Evolutionary conservation across 1,284 basidiomycete genomes (phyloP).

Genomic region (Trametes versicolor): DNA sequence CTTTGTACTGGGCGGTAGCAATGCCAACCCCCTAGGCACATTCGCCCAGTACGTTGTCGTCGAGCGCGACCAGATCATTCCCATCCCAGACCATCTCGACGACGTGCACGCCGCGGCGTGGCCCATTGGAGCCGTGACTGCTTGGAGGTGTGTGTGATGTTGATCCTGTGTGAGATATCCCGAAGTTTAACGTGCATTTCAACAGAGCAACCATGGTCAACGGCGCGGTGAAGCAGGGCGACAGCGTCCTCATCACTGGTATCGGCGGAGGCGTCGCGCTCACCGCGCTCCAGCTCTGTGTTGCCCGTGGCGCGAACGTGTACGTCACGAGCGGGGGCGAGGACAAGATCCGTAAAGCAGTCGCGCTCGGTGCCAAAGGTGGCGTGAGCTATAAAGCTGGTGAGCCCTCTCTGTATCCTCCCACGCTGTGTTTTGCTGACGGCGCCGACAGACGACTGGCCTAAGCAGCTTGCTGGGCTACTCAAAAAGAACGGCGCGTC

Average conservation of each 20-base stretch:
- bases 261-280: conserved; percentile 89
- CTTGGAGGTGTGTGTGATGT: conserved; percentile 70
- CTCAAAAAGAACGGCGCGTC: conserved; percentile 53
- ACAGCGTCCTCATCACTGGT: conserved; percentile 84
- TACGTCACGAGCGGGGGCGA: conserved; percentile 84
- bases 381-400: conserved; percentile 81
- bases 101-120: conserved; percentile 79
- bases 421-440: background rate
- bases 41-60: conserved; percentile 84
- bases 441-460: conserved; percentile 67
- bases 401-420: conserved; percentile 40
- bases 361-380: conserved; percentile 78
- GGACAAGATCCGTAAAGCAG: conserved; percentile 77
- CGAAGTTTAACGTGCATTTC: background rate
- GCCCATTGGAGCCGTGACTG: conserved; percentile 83
- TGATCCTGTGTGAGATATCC: background rate
- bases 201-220: conserved; percentile 77
- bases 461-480: conserved; percentile 59
- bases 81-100: conserved; percentile 73
- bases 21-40: conserved; percentile 67
- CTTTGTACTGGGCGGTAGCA: conserved; percentile 67
- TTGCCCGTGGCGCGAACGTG: conserved; percentile 82
- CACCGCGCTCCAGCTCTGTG: conserved; percentile 77
- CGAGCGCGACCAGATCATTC: conserved; percentile 74
- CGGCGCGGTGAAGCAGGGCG: conserved; percentile 67